Percentiles rank a stretch among this genome's conserved stretches.
Evolutionary conservation across 1,284 basidiomycete species (phyloP).

Genomic region (Ceratobasidium sp.): DNA sequence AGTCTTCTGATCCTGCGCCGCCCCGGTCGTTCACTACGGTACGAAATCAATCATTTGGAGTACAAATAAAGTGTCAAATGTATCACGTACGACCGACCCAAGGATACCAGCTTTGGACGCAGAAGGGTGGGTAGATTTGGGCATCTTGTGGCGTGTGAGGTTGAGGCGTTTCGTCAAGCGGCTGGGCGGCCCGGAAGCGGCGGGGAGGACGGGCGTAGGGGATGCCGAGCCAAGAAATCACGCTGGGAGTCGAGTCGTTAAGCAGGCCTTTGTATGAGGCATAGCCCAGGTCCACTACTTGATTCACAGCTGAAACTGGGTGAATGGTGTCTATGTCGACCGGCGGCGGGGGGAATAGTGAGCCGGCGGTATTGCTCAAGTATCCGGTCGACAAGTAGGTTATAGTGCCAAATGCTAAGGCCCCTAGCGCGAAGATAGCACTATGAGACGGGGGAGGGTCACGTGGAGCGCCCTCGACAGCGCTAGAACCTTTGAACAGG

Average conservation of each 20-base stretch:
- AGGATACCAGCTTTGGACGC: slow-evolving; percentile 35
- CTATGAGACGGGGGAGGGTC: slow-evolving; percentile 31
- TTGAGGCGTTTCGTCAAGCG: slow-evolving; percentile 52
- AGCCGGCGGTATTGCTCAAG: slow-evolving; percentile 1
- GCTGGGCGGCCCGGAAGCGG: slow-evolving; percentile 59
- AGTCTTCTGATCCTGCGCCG: slow-evolving; percentile 72
- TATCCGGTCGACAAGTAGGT: slow-evolving; percentile 5
- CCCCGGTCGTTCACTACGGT: slow-evolving; percentile 64
- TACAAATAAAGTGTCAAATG: neutral
- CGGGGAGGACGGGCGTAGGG: slow-evolving; percentile 63
- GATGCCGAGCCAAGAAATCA: slow-evolving; percentile 68
- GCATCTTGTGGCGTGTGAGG: slow-evolving; percentile 45
- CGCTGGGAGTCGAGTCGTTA: slow-evolving; percentile 55
- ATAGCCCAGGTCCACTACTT: slow-evolving; percentile 51
- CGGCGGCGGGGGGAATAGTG: slow-evolving; percentile 4
- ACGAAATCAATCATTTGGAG: neutral
- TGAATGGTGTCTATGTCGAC: too few species aligned
- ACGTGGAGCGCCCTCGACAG: slow-evolving; percentile 9
- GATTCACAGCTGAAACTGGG: neutral
- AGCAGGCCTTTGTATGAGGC: slow-evolving; percentile 64
- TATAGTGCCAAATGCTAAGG: neutral
- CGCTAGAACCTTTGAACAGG: slow-evolving; percentile 9
- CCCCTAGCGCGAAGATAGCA: slow-evolving; percentile 9
- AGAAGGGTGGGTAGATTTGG: slow-evolving; percentile 32
- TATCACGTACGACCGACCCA: slow-evolving; percentile 14